These are phyloP conservation scores for Zoysia matrella DNA, from an alignment of 202 grass and related monocot genomes.

Conservation along the genomic window DNA sequence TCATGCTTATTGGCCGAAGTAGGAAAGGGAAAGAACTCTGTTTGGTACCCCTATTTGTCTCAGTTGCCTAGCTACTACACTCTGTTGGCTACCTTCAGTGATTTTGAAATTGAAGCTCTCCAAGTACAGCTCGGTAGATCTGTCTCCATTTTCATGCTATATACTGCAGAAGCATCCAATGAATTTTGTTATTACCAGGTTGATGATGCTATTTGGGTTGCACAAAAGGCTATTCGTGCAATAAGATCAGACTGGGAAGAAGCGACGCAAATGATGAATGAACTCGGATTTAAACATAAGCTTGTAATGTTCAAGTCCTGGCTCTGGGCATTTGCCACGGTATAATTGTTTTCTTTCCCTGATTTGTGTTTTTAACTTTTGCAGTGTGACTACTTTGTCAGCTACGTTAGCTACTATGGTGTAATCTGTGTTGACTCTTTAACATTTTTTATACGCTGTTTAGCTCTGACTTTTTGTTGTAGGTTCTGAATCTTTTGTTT, in stretches of 20 bases:
- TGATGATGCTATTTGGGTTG: constrained; percentile 83
- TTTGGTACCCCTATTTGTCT: constrained; percentile 84
- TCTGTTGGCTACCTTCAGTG: constrained; percentile 73
- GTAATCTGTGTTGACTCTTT: background rate
- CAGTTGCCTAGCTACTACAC: constrained; percentile 78
- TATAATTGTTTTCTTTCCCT: constrained; percentile 33
- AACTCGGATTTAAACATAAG: constrained; percentile 70
- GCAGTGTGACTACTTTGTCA: background rate
- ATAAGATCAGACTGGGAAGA: constrained; percentile 77
- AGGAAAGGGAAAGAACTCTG: constrained; percentile 68
- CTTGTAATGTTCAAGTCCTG: constrained; percentile 81
- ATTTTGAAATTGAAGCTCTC: constrained; percentile 76
- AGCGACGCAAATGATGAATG: constrained; percentile 56
- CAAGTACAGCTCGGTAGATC: constrained; percentile 70
- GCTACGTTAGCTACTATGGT: background rate
- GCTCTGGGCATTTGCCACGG: constrained; percentile 89
- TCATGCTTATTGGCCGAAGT: constrained; percentile 85
- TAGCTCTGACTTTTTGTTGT: background rate
- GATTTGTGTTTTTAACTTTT: constrained; percentile 12
- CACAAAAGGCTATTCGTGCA: constrained; percentile 60
- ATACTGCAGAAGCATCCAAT: constrained; percentile 24
- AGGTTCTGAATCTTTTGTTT: constrained; percentile 7
- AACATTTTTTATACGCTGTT: constrained; percentile 22
- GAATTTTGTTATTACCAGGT: constrained; percentile 47
- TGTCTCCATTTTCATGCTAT: constrained; percentile 23